Base-by-base conservation (phyloP, 768 basidiomycete species). In the Amanita jacksonii region DNA sequence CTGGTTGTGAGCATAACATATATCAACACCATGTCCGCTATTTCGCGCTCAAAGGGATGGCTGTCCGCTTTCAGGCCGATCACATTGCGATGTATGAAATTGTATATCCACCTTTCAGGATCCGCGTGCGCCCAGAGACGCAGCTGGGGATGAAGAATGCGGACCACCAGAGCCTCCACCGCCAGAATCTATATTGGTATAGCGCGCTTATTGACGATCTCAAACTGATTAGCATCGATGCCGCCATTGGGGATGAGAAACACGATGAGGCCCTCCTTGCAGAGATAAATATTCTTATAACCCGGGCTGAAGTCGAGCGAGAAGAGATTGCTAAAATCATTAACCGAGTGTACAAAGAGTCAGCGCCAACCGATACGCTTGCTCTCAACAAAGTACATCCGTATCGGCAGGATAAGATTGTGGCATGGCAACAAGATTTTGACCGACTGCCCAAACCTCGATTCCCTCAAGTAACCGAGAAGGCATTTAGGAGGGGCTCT, bases 401-500 rank as follows among this genome's bases (percentile, higher is more conserved):
- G 1, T 81, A 80, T 48, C 73, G 92, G 36, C 94, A 97, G 64
- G 90, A 94, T 53, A 85, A 84, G 58, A 89, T 94, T 37, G 89
- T 94, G 12, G 87, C 85, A n/a, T 97, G 93, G 88, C 92, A 99
- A 60, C 77, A 77, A 49, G 91, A 97, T 57, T 91, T 94, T 52
- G 85, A 90, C 52, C 77, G 79, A 41, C 70, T 97, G 22, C 83
- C 84, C 5, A 87, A 84, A 55, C 81, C 73, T 44, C 81, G 77
- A 52, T 67, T 71, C 53, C 60, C 61, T 50, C 68, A 72, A 57
- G 53, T 62, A 1, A 49, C 62, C 9, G 81, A 79, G 45, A 74
- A 70, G 51, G 66, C 58, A 42, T 64, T 65, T 28, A 77, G 76
- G 43, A 68, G 76, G 49, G 56, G 69, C 4, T 82, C 85, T 16